Conservation (phyloP, 2,329 filamentous ascomycete species). For the Zalaria sp. region DNA sequence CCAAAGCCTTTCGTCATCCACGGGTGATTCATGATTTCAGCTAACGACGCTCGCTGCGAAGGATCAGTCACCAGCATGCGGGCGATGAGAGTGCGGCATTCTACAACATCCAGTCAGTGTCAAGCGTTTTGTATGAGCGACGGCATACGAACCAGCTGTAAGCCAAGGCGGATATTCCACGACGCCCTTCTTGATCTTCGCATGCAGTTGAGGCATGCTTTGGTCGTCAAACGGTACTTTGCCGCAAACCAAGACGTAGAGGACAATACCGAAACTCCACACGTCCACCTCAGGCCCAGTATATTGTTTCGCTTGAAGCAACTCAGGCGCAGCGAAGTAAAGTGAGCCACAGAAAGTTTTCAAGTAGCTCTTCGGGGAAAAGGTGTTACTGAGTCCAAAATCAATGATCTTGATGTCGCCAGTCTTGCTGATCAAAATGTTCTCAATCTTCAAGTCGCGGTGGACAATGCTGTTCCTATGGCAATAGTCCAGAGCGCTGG, state of each 20-base stretch:
- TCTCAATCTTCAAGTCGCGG: slow-evolving; percentile 95
- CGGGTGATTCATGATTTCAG: slow-evolving; percentile 86
- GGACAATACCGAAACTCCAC: slow-evolving; percentile 97
- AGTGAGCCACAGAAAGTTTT: slow-evolving; percentile 97
- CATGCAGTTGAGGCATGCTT: slow-evolving; percentile 95
- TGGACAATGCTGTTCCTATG: slow-evolving; percentile 98
- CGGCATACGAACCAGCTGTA: slow-evolving; percentile 54
- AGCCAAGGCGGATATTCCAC: slow-evolving; percentile 95
- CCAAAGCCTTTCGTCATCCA: slow-evolving; percentile 93
- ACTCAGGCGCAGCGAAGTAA: slow-evolving; percentile 91
- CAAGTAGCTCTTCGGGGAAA: slow-evolving; percentile 68
- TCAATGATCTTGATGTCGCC: slow-evolving; percentile 99
- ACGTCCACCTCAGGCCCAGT: slow-evolving; percentile 94
- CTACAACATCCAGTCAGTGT: slow-evolving; percentile 34
- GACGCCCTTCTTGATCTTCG: slow-evolving; percentile 94
- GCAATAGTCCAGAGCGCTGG: slow-evolving; percentile 91
- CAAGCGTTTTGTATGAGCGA: not conserved
- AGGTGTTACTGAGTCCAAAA: slow-evolving; percentile 93
- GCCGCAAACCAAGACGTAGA: slow-evolving; percentile 92
- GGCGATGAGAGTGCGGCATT: slow-evolving; percentile 85
- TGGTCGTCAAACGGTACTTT: slow-evolving; percentile 99
- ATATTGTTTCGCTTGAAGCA: slow-evolving; percentile 86
- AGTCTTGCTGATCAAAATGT: slow-evolving; percentile 97
- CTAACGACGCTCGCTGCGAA: slow-evolving; percentile 67
- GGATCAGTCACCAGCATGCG: slow-evolving; percentile 95